Evolutionary conservation across 2,329 filamentous ascomycete genomes (phyloP).

Genomic region (Rachicladosporium sp.): DNA sequence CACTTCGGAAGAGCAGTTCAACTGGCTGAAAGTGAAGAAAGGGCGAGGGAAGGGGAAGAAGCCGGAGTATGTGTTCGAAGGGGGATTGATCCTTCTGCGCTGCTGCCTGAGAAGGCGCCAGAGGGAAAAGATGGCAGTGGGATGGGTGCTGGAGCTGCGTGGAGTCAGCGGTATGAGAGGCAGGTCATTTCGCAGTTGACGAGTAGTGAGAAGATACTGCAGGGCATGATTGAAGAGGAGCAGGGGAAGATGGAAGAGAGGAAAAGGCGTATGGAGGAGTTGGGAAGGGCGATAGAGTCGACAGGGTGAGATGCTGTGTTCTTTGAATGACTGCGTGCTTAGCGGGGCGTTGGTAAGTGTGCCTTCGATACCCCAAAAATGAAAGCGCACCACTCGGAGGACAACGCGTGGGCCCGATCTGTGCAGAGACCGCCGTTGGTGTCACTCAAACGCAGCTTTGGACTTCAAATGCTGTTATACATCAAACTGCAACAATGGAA

Average conservation of each 20-base stretch:
- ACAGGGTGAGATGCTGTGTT: constrained; percentile 5
- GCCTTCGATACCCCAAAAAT: too few relatives aligned
- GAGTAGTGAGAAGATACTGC: constrained; percentile 50
- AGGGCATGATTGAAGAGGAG: constrained; percentile 30
- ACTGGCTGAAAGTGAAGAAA: constrained; percentile 42
- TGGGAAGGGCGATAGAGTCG: constrained; percentile 11
- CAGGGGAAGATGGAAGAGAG: constrained; percentile 17
- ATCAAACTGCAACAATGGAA: too few relatives aligned
- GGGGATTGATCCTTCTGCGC: constrained; percentile 50
- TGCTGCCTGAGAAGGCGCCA: constrained; percentile 57
- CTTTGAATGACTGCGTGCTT: background rate
- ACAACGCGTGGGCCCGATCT: too few relatives aligned
- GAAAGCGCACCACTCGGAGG: too few relatives aligned
- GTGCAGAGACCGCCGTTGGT: too few relatives aligned
- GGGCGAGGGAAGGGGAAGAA: constrained; percentile 42
- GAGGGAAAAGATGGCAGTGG: constrained; percentile 53
- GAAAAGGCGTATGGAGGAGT: constrained; percentile 17
- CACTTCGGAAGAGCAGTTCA: constrained; percentile 55
- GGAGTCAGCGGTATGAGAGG: constrained; percentile 26
- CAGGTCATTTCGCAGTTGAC: constrained; percentile 25
- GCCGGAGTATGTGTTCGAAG: constrained; percentile 39
- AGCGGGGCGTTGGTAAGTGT: too few relatives aligned
- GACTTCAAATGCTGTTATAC: too few relatives aligned
- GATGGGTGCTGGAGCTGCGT: constrained; percentile 46
- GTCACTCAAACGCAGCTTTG: too few relatives aligned